Evolutionary conservation across 2,329 filamentous ascomycete species (phyloP).

Genomic region (Colletotrichum truncatum): DNA sequence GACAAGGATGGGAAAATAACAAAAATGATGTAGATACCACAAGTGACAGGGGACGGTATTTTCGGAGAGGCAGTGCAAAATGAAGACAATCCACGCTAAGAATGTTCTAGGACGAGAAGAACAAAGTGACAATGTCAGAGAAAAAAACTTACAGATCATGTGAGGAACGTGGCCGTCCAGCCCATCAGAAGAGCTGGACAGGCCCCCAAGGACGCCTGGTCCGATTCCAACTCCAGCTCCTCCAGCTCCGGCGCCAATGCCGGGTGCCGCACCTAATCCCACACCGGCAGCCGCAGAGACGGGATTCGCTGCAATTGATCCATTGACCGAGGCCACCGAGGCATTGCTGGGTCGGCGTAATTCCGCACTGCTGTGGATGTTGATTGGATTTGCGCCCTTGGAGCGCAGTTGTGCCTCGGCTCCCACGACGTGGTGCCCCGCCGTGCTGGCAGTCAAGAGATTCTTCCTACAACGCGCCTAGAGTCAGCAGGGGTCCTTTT

Average conservation of each 20-base stretch:
- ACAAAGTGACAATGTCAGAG: neutral
- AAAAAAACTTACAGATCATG: constrained; percentile 55
- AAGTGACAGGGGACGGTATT: neutral
- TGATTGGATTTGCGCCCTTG: constrained; percentile 44
- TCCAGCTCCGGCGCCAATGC: constrained; percentile 27
- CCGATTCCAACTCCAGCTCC: constrained; percentile 28
- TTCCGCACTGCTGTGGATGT: constrained; percentile 48
- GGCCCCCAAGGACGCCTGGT: constrained; percentile 19
- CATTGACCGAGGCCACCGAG: constrained; percentile 37
- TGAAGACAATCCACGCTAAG: neutral
- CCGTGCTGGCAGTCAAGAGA: constrained; percentile 48
- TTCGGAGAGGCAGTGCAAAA: neutral
- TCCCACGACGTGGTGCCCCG: constrained; percentile 39
- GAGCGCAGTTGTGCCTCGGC: constrained; percentile 57
- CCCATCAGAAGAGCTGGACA: constrained; percentile 31
- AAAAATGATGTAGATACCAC: constrained; percentile 1
- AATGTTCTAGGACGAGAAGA: neutral
- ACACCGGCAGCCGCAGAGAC: neutral
- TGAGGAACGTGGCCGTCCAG: constrained; percentile 56
- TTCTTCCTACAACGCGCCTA: constrained; percentile 49
- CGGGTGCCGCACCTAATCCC: constrained; percentile 5
- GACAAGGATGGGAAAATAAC: constrained; percentile 5
- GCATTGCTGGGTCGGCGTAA: constrained; percentile 47
- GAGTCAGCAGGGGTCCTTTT: constrained; percentile 4
- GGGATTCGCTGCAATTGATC: constrained; percentile 26